Evolutionary conservation across 2,329 filamentous ascomycete species (phyloP), one percentile per base, ranked within the genome.

Genomic region (Simplicillium sp.): DNA sequence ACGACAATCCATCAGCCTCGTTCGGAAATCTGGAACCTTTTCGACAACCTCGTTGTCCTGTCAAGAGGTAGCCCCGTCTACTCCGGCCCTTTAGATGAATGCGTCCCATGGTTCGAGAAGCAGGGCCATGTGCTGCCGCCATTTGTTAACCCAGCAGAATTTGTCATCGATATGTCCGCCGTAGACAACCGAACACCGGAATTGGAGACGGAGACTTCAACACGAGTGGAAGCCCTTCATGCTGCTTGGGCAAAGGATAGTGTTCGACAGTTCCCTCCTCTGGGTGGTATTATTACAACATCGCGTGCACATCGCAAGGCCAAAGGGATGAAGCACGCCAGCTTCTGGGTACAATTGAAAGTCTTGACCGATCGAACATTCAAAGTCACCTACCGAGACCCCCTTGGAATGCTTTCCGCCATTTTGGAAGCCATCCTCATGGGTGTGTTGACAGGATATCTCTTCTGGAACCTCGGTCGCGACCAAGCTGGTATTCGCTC

Each of bases 101-200:
- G 78, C 37, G 55, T 85, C 4, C 60, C 72, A 0, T 82, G 85
- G 67, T 87, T 89, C 48, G 68, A 71, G 9, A 51, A 57, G 3
- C 61, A 73, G 11, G 82, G 80, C 0, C 73, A 81, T 47, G 62
- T 72, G 11, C 61, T 87, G 35, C 84, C 82, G 1, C 64, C 77
- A 0, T 87, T 87, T 50, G 82, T 86, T 36, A 89, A 89, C 49
- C 84, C 85, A 0, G 84, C 84, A 2, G 84, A 89, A 48, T 83
- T 81, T 52, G 58, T 87, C 38, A 82, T 89, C 41, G 84, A 89
- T 48, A 67, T 85, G 28, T 80, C 84, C 2, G 84, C 84, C 6
- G 67, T 87, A 11, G 84, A 89, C 52, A 86, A 80, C 50, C 73
- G 85, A 5, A 80, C 76, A 0, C 69, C 75, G 0, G 80, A 84